Evolutionary conservation across 2,329 filamentous ascomycete species (phyloP).

Genomic region (Cladosporium halotolerans): DNA sequence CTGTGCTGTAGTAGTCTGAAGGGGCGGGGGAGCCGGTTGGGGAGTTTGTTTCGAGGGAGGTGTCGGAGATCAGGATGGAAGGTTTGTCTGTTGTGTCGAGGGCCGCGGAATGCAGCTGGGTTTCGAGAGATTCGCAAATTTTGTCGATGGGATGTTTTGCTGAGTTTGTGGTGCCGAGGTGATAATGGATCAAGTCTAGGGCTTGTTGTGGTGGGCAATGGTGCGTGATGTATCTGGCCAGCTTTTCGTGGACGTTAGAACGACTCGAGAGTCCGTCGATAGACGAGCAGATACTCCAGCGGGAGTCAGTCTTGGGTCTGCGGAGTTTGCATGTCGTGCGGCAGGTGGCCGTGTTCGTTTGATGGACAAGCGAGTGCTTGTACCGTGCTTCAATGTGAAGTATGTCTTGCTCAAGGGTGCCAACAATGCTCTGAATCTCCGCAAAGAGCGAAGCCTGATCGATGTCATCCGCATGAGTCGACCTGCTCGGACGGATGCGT

Average conservation of each 20-base stretch:
- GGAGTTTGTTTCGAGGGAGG: conserved; percentile 11
- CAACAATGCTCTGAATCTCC: conserved; percentile 30
- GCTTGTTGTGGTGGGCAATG: conserved; percentile 19
- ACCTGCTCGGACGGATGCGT: conserved; percentile 11
- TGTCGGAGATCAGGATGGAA: conserved; percentile 21
- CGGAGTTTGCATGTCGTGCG: conserved; percentile 25
- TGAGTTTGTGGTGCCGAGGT: conserved; percentile 12
- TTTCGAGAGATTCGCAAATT: not conserved
- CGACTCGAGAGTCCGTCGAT: not conserved
- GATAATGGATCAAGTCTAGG: conserved; percentile 21
- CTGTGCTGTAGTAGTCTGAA: conserved; percentile 5
- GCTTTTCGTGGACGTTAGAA: conserved; percentile 16
- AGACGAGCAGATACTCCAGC: conserved; percentile 25
- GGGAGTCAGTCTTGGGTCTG: conserved; percentile 27
- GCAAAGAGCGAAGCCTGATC: conserved; percentile 25
- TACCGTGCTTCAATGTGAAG: conserved; percentile 31
- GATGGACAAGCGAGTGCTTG: conserved; percentile 29
- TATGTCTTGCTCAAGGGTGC: conserved; percentile 25
- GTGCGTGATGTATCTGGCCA: conserved; percentile 21
- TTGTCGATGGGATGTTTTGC: conserved; percentile 7
- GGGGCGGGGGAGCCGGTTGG: conserved; percentile 3
- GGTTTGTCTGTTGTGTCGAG: conserved; percentile 13
- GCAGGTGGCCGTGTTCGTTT: conserved; percentile 26
- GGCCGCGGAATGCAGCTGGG: not conserved
- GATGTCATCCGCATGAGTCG: conserved; percentile 3